A percentile compares a stretch with the other conserved stretches of the same genome.
phyloP scores from a whole-genome alignment of 2,329 filamentous ascomycete genomes.

The Fusarium luffae region DNA sequence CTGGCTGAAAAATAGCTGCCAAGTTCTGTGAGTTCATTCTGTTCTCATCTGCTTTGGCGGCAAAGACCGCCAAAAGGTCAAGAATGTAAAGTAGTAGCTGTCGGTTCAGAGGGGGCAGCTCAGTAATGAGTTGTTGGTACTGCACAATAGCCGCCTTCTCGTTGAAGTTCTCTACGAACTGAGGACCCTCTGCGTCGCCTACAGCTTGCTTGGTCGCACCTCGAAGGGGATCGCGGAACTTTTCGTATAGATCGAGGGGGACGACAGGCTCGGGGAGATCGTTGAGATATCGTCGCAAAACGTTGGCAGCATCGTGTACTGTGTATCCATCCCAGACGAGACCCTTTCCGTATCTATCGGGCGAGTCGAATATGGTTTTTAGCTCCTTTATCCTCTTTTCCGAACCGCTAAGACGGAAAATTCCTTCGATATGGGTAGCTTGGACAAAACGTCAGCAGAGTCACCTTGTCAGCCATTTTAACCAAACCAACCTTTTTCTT shows the following conservation, averaged over 20 bases:
- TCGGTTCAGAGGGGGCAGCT: constrained; percentile 90
- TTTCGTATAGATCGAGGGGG: constrained; percentile 90
- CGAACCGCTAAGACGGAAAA: constrained; percentile 94
- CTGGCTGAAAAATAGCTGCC: constrained; percentile 96
- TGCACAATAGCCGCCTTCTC: constrained; percentile 78
- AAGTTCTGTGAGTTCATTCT: constrained; percentile 96
- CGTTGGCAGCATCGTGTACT: constrained; percentile 97
- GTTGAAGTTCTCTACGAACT: constrained; percentile 72
- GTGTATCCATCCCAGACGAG: constrained; percentile 98
- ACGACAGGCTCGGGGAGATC: constrained; percentile 97
- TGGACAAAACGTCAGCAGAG: constrained; percentile 40
- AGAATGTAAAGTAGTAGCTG: constrained; percentile 96
- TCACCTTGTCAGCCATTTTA: neutral
- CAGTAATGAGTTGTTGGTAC: constrained; percentile 92
- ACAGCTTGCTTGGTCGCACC: constrained; percentile 77
- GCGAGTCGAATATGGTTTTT: constrained; percentile 90
- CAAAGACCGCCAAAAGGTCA: constrained; percentile 94
- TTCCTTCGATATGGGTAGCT: constrained; percentile 96
- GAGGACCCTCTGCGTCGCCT: constrained; percentile 73
- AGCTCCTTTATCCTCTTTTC: constrained; percentile 99
- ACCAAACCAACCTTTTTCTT: constrained; percentile 85
- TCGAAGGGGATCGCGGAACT: constrained; percentile 85
- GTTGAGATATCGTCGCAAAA: constrained; percentile 94
- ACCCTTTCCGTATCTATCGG: constrained; percentile 94
- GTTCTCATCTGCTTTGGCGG: constrained; percentile 95